A percentile compares a stretch with the other conserved stretches of the same genome.
Evolutionary conservation across 306 rosid genomes (phyloP).

Genomic region (Hippophae gyantsensis): DNA sequence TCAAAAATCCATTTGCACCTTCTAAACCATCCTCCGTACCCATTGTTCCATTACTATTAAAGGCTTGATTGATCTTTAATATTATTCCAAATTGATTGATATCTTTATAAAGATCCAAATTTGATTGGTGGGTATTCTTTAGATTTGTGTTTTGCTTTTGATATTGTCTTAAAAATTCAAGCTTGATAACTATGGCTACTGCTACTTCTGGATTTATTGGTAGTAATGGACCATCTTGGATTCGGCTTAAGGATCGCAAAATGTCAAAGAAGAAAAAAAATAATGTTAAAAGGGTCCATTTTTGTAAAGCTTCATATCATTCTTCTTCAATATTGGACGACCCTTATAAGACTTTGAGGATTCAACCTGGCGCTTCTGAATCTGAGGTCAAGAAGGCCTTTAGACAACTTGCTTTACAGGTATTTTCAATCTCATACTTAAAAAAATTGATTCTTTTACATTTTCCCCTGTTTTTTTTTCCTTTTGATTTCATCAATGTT

Average conservation of each 20-base stretch:
- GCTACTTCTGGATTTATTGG: slow-evolving; percentile 46
- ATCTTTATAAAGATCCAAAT: slow-evolving; percentile 15
- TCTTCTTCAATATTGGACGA: slow-evolving; percentile 52
- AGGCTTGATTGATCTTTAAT: neutral
- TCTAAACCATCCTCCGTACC: slow-evolving; percentile 23
- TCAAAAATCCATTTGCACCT: neutral
- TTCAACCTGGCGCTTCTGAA: slow-evolving; percentile 66
- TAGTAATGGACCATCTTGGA: slow-evolving; percentile 42
- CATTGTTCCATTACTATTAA: slow-evolving; percentile 23
- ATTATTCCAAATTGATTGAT: too few relatives aligned
- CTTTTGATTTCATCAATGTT: too few relatives aligned
- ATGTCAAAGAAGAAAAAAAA: slow-evolving; percentile 15
- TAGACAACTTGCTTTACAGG: slow-evolving; percentile 83
- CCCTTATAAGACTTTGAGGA: slow-evolving; percentile 65
- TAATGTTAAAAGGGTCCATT: slow-evolving; percentile 20
- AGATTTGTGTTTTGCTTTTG: slow-evolving; percentile 1
- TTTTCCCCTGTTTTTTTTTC: neutral
- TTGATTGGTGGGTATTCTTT: slow-evolving; percentile 7
- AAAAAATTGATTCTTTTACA: neutral
- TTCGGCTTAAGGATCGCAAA: slow-evolving; percentile 19
- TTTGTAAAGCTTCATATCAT: slow-evolving; percentile 35
- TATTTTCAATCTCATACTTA: slow-evolving; percentile 9
- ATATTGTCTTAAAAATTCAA: slow-evolving; percentile 6
- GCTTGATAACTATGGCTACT: slow-evolving; percentile 32
- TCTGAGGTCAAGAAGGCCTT: slow-evolving; percentile 82